A percentile compares a stretch with the other conserved stretches of the same genome.
phyloP scores from a whole-genome alignment of 306 rosid species.

The Boehmeria nivea region DNA sequence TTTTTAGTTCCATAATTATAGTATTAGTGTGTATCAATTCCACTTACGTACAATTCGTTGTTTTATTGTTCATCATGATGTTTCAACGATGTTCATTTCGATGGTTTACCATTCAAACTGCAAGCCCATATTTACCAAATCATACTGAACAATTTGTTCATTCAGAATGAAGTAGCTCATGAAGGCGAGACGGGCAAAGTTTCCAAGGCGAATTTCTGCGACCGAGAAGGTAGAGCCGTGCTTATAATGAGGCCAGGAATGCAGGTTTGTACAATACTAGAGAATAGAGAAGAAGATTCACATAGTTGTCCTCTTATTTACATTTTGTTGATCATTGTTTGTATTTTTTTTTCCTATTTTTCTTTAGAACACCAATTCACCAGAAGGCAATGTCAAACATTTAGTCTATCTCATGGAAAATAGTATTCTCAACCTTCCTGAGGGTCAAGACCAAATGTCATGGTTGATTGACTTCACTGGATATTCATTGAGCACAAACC shows the following conservation, averaged over 20 bases:
- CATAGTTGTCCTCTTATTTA: too few species aligned
- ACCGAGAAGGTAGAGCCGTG: slow-evolving; percentile 72
- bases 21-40: too few species aligned
- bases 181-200: slow-evolving; percentile 93
- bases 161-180: slow-evolving; percentile 82
- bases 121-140: too few species aligned
- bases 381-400: slow-evolving; percentile 58
- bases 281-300: too few species aligned
- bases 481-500: slow-evolving; percentile 45
- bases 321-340: neutral
- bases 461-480: slow-evolving; percentile 90
- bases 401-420: slow-evolving; percentile 77
- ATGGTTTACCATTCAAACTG: too few species aligned
- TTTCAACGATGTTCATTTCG: too few species aligned
- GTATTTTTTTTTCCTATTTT: neutral
- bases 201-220: slow-evolving; percentile 66
- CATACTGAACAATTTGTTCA: too few species aligned
- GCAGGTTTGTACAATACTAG: slow-evolving; percentile 32
- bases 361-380: slow-evolving; percentile 56
- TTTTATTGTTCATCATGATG: too few species aligned
- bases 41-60: too few species aligned
- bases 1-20: too few species aligned
- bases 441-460: slow-evolving; percentile 84
- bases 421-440: slow-evolving; percentile 68
- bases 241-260: slow-evolving; percentile 83